phyloP scores from a whole-genome alignment of 371 early-diverging fungal genomes.

The Capniomyces stellatus region DNA sequence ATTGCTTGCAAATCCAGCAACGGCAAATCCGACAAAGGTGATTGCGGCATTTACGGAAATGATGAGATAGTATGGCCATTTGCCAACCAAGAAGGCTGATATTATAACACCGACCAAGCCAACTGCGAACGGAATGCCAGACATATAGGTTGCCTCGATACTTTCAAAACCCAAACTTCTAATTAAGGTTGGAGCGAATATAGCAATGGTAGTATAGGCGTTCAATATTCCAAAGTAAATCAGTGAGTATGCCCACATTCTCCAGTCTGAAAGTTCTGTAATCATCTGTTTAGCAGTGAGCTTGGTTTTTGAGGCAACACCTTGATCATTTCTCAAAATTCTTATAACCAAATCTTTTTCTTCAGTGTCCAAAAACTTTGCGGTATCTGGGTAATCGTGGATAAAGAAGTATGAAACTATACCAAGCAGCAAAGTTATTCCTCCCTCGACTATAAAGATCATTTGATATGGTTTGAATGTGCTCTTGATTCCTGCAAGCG shows the following conservation, averaged over 20 bases:
- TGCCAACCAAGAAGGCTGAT: constrained; percentile 6
- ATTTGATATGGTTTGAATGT: constrained; percentile 10
- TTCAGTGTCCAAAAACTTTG: constrained; percentile 11
- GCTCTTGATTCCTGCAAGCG: constrained; percentile 3
- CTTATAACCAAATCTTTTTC: constrained; percentile 18
- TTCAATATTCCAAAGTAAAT: neutral
- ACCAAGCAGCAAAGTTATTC: constrained; percentile 10
- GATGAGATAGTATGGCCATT: constrained; percentile 6
- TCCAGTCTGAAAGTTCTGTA: constrained; percentile 8
- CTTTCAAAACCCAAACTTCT: constrained; percentile 2
- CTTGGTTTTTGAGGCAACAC: constrained; percentile 10
- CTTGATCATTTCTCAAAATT: constrained; percentile 13
- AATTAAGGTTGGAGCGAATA: constrained; percentile 3
- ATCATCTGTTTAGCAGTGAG: constrained; percentile 15
- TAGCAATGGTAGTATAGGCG: neutral
- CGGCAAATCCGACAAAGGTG: constrained; percentile 10
- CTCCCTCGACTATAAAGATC: constrained; percentile 13
- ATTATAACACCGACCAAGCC: constrained; percentile 3
- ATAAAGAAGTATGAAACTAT: constrained; percentile 8
- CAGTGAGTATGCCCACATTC: neutral
- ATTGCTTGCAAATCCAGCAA: neutral
- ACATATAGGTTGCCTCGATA: constrained; percentile 3
- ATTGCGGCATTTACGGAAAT: constrained; percentile 10
- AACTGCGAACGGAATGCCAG: constrained; percentile 4
- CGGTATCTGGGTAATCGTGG: constrained; percentile 19